These are phyloP conservation scores for Boletus rufocinnamomeus DNA, from an alignment of 768 basidiomycete genomes.

Conservation along the genomic window DNA sequence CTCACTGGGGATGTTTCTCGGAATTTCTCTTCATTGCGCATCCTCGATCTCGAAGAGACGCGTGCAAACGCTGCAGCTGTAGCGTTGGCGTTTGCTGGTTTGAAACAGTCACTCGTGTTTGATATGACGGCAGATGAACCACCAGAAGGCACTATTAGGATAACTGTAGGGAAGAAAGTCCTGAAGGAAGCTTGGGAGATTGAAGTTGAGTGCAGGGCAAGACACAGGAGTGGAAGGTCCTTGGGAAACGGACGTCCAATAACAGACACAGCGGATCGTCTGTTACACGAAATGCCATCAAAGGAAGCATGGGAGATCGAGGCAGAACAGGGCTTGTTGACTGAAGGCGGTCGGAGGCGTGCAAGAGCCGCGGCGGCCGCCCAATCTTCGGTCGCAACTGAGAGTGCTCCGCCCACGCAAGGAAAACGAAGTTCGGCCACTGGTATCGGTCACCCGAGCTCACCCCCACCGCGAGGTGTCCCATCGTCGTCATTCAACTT, in stretches of 20 bases:
- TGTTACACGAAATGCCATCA: conserved; percentile 33
- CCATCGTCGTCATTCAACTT: conserved; percentile 37
- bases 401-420: conserved; percentile 7
- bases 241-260: conserved; percentile 20
- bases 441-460: conserved; percentile 30
- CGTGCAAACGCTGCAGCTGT: conserved; percentile 51
- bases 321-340: conserved; percentile 71
- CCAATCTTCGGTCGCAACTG: conserved; percentile 26
- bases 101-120: conserved; percentile 55
- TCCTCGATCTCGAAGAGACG: conserved; percentile 71
- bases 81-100: conserved; percentile 43
- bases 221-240: conserved; percentile 41
- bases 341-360: conserved; percentile 71
- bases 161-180: conserved; percentile 70
- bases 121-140: conserved; percentile 57
- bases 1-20: conserved; percentile 17
- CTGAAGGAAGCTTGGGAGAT: conserved; percentile 80
- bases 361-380: conserved; percentile 51
- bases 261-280: background rate
- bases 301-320: conserved; percentile 84
- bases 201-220: conserved; percentile 60
- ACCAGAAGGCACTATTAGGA: conserved; percentile 49
- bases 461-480: conserved; percentile 25
- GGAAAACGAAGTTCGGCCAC: conserved; percentile 18
- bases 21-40: conserved; percentile 52